phyloP scores from a whole-genome alignment of 352 stramenopile species.

The Aphanomyces euteiches region DNA sequence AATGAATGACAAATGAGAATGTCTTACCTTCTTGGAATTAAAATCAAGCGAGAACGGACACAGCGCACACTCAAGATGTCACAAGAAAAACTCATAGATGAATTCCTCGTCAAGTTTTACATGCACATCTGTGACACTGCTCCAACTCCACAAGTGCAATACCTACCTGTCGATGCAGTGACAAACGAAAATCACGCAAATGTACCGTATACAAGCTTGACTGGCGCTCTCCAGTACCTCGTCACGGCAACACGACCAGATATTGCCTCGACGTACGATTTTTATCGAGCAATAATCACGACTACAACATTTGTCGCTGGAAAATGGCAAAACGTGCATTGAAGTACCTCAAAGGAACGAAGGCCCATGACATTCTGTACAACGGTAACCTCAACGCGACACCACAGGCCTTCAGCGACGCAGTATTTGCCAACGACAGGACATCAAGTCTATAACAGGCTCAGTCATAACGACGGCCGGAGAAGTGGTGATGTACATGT shows the following conservation, averaged over 20 bases:
- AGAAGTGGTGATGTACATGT: no score
- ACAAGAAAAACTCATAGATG: conserved; percentile 7
- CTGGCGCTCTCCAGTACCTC: background rate
- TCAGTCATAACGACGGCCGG: no score
- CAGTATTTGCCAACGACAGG: background rate
- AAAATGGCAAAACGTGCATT: background rate
- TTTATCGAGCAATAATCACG: background rate
- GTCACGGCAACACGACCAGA: background rate
- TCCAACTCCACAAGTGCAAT: background rate
- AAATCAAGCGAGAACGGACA: conserved; percentile 29
- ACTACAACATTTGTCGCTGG: background rate
- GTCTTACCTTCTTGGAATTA: background rate
- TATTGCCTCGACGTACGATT: background rate
- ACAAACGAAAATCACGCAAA: background rate
- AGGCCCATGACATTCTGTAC: background rate
- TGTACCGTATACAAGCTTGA: background rate
- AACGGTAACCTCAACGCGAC: background rate
- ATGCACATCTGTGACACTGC: background rate
- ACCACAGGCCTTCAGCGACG: background rate
- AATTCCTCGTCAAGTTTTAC: background rate
- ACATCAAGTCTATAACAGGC: background rate
- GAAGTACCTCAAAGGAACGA: conserved; percentile 8
- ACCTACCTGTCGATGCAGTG: background rate
- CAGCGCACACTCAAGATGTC: conserved; percentile 20
- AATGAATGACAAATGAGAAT: conserved; percentile 33